Evolutionary conservation across 2,329 filamentous ascomycete species (phyloP).

Genomic region (Ophiostoma sp.): DNA sequence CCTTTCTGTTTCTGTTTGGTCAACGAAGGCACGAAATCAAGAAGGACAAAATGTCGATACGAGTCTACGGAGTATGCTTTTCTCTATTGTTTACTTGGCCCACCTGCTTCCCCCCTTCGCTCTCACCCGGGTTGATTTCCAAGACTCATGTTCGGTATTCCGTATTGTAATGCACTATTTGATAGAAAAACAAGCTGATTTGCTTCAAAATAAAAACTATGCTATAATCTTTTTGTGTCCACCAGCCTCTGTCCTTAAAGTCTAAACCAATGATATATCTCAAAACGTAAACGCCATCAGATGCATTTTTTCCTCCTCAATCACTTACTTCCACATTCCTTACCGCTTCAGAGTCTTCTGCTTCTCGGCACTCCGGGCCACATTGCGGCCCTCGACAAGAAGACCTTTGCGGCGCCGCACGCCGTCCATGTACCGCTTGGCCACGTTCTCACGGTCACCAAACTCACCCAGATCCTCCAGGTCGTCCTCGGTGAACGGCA

Average conservation of each 20-base stretch:
- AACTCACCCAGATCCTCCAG: slow-evolving; percentile 93
- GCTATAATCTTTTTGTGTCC: background rate
- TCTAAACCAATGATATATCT: background rate
- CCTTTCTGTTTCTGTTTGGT: background rate
- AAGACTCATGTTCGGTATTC: background rate
- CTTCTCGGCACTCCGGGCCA: slow-evolving; percentile 90
- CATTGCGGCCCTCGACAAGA: slow-evolving; percentile 73
- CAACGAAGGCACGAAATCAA: slow-evolving; percentile 9
- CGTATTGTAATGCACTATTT: background rate
- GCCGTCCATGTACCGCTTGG: slow-evolving; percentile 91
- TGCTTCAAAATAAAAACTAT: background rate
- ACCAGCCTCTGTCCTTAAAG: background rate
- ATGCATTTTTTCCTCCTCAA: background rate
- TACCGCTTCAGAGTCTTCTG: slow-evolving; percentile 69
- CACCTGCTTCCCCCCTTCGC: background rate
- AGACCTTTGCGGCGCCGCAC: slow-evolving; percentile 86
- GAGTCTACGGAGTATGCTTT: background rate
- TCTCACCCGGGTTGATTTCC: background rate
- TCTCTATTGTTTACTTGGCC: background rate
- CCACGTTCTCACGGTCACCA: slow-evolving; percentile 92
- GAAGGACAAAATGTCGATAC: background rate
- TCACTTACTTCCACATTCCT: background rate
- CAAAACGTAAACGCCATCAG: slow-evolving; percentile 3
- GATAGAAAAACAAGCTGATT: background rate
- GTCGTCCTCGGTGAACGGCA: slow-evolving; percentile 93